A percentile compares a stretch with the other conserved stretches of the same genome.
phyloP scores from a whole-genome alignment of 305 asterid genomes.

The Stenogyne calaminthoides region DNA sequence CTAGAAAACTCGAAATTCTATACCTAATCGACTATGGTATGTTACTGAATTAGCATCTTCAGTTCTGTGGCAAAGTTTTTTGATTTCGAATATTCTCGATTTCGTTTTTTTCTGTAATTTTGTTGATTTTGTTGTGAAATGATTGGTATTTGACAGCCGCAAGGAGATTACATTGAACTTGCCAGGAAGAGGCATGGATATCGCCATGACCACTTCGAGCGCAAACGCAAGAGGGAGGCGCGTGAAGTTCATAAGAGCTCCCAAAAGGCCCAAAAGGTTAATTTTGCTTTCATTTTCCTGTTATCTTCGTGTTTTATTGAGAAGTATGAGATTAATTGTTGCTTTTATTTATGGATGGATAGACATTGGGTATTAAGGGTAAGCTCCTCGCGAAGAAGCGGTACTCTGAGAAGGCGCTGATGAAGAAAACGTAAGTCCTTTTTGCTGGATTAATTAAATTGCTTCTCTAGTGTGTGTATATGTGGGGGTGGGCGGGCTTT shows the following conservation, averaged over 20 bases:
- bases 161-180: slow-evolving; percentile 94
- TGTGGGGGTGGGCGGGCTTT: not conserved
- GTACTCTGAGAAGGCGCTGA: slow-evolving; percentile 80
- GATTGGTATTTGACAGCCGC: slow-evolving; percentile 62
- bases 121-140: not conserved
- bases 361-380: slow-evolving; percentile 96
- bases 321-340: not conserved
- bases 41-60: not conserved
- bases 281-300: not conserved
- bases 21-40: slow-evolving; percentile 30
- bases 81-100: not conserved
- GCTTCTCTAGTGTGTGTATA: not conserved
- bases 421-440: slow-evolving; percentile 84
- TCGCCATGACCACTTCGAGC: slow-evolving; percentile 91
- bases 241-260: slow-evolving; percentile 95
- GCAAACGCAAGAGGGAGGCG: slow-evolving; percentile 95
- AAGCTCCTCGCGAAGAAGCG: slow-evolving; percentile 81
- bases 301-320: not conserved
- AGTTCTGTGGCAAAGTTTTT: not conserved
- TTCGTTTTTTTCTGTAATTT: not conserved
- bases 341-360: slow-evolving; percentile 27
- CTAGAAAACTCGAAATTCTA: slow-evolving; percentile 1
- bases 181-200: slow-evolving; percentile 86
- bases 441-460: not conserved
- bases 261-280: slow-evolving; percentile 70